Base-by-base conservation (phyloP, 306 rosid species). In the Datisca glomerata region DNA sequence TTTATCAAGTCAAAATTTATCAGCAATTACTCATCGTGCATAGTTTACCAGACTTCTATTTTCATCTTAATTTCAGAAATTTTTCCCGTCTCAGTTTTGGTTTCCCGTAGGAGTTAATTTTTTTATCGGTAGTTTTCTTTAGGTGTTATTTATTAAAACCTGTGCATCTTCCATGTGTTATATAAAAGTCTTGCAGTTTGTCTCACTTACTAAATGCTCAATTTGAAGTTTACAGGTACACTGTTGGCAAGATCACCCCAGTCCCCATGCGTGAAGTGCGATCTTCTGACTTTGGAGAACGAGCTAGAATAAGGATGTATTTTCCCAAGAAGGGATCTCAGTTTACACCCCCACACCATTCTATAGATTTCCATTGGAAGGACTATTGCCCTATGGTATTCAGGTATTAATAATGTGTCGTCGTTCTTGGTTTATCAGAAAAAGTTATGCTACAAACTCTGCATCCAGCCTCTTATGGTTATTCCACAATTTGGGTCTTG, bases 361-460 rank as follows among this genome's bases (percentile, higher is more conserved):
- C 98, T 44, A 24, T 78, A 14, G 84, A 84, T 63, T 91, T 91
- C 61, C 57, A 67, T 56, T 91, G 98, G 98, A 91, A 91, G 67
- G 98, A 91, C 51, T 91, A 91, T 64, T 91, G 98, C 53, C 96
- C 98, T 18, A 84, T 91, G 96, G 98, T 91, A 59, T 91, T 91
- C 67, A 84, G 98, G 98, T 89, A 77, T 55, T 55, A 23, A 45
- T 61, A 41, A 25, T 37, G 34, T 36, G 11, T 28, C 22, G 34
- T 31, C 14, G 11, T 21, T 2, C 10, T 35, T 35, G 12, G 32
- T 11, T n/a, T 47, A 47, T 11, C 28, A 27, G 2, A 11, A 45
- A 47, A 4, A 18, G 21, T 25, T 20, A 22, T 25, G 5, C 16
- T 9, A 18, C 18, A 31, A 42, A 39, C 21, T 46, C 21, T 60